Evolutionary conservation across 2,329 filamentous ascomycete species (phyloP), one percentile per base, ranked within the genome.

Genomic region (Talaromyces atroroseus): DNA sequence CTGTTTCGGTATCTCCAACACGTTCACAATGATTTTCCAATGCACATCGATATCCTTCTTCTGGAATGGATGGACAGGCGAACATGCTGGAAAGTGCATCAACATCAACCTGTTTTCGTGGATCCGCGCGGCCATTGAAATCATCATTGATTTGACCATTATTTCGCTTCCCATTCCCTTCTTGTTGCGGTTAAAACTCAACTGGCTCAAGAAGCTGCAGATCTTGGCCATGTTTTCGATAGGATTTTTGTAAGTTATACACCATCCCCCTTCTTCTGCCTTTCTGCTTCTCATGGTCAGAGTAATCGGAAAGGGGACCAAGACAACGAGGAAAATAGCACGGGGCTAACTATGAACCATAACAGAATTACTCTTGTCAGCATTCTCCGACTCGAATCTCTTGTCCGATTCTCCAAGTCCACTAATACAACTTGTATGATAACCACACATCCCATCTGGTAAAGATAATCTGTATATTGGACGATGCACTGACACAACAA

Each of bases 51-150:
- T 84, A 20, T 66, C 65, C 14, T 78, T 74, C 57, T 80, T 77
- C 63, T 86, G 83, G 83, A 71, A 67, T 0, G 68, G 68, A 16
- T 85, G 81, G 80, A 76, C 80, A 47, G 74, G 74, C 1, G 66
- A 75, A 52, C 71, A 76, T 38, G 4, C 65, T 0, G 82, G 82
- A 0, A 67, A 59, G 1, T 85, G 83, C 59, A 63, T 79, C 21
- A 71, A 80, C 55, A 67, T 79, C 58, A 81, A 80, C 57, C 68
- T 69, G 1, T 70, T 82, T 2, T 75, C 69, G 0, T 83, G 79
- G 77, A 71, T 76, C 34, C 78, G 80, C 34, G 81, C 81, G 0
- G 74, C 64, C n/a, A 74, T 81, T 52, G 80, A 78, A 58, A 82
- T 85, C 45, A 66, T 67, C 0, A 68, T 81, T 21, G 82, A 84